Conservation (phyloP, 2,329 filamentous ascomycete genomes). For the Ophiostoma montium region DNA sequence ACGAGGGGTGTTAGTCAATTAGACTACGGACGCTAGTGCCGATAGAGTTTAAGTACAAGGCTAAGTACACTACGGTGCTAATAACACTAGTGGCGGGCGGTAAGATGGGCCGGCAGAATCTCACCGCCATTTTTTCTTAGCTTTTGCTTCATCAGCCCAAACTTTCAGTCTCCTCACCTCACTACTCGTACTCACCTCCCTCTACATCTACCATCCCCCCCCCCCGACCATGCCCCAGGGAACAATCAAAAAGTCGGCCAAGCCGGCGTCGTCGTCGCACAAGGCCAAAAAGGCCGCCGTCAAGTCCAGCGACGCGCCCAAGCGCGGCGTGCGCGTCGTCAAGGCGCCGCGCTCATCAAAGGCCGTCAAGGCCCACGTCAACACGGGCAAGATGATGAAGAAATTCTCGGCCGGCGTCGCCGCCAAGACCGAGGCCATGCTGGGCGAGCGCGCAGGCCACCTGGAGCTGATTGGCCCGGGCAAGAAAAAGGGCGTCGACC, state of each 20-base stretch:
- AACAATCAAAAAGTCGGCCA: constrained; percentile 32
- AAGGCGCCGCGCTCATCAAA: constrained; percentile 31
- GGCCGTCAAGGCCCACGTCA: constrained; percentile 22
- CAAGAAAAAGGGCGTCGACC: constrained; percentile 26
- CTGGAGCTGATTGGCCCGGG: constrained; percentile 44
- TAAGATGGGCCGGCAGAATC: not conserved
- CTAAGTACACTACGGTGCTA: too few relatives aligned
- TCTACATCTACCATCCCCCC: not conserved
- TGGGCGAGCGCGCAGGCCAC: constrained; percentile 45
- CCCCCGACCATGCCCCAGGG: constrained; percentile 42
- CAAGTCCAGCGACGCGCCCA: constrained; percentile 19
- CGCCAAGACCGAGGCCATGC: constrained; percentile 40
- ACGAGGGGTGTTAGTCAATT: too few relatives aligned
- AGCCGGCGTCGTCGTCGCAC: constrained; percentile 16
- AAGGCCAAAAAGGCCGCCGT: constrained; percentile 26
- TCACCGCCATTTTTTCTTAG: not conserved
- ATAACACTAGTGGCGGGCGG: too few relatives aligned
- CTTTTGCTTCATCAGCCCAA: not conserved
- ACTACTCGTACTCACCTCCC: not conserved
- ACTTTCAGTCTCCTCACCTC: not conserved
- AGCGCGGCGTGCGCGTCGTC: constrained; percentile 29
- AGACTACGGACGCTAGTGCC: too few relatives aligned
- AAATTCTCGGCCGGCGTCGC: constrained; percentile 41
- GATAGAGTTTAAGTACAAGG: too few relatives aligned
- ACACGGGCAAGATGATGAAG: constrained; percentile 37